Evolutionary conservation across 2,329 filamentous ascomycete genomes (phyloP).

Genomic region (Xylariaceae sp.): DNA sequence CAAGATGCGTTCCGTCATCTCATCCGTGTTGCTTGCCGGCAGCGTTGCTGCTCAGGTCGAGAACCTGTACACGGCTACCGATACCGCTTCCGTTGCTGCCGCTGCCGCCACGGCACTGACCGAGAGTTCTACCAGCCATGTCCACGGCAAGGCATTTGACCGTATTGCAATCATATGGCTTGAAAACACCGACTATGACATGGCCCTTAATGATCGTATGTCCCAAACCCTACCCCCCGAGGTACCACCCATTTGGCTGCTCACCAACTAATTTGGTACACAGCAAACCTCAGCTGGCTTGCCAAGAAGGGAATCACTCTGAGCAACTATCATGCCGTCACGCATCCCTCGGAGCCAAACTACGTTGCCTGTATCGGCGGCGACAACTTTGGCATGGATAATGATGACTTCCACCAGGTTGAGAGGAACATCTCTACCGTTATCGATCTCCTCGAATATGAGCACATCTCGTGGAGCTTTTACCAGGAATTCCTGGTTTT

Average conservation of each 20-base stretch:
- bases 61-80: slow-evolving; percentile 48
- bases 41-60: slow-evolving; percentile 18
- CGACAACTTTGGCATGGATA: slow-evolving; percentile 69
- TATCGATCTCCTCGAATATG: slow-evolving; percentile 63
- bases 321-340: slow-evolving; percentile 56
- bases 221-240: slow-evolving; percentile 11
- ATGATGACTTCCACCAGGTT: slow-evolving; percentile 60
- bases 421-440: slow-evolving; percentile 61
- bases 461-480: slow-evolving; percentile 62
- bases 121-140: slow-evolving; percentile 55
- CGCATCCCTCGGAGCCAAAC: slow-evolving; percentile 73
- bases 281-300: slow-evolving; percentile 53
- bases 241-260: not conserved
- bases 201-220: slow-evolving; percentile 59
- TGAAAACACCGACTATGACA: slow-evolving; percentile 69
- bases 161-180: slow-evolving; percentile 71
- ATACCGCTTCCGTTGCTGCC: slow-evolving; percentile 46
- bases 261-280: slow-evolving; percentile 10
- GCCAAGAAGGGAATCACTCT: slow-evolving; percentile 60
- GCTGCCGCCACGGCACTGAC: slow-evolving; percentile 59
- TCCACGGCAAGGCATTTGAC: slow-evolving; percentile 69
- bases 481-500: slow-evolving; percentile 79
- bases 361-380: slow-evolving; percentile 66
- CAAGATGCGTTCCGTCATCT: slow-evolving; percentile 27
- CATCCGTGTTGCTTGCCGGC: slow-evolving; percentile 24